Percentiles rank a stretch among this genome's conserved stretches.
phyloP scores from a whole-genome alignment of 2,329 filamentous ascomycete genomes.

The Xenosphaeropsis pyriputrescens region DNA sequence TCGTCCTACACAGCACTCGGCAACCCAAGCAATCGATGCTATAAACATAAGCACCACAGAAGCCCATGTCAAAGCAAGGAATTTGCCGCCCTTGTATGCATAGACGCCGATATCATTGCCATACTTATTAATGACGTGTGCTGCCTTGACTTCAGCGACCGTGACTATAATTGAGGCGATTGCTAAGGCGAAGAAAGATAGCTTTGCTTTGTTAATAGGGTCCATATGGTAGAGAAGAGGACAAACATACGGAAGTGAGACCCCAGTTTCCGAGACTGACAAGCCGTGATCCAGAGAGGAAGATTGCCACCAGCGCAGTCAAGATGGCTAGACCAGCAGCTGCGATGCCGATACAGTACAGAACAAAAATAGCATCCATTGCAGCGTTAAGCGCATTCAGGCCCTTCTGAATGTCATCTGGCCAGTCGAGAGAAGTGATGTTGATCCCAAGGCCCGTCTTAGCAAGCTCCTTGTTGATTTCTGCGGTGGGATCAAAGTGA shows the following conservation, averaged over 20 bases:
- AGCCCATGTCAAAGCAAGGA: constrained; percentile 44
- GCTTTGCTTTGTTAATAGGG: neutral
- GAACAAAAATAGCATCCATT: constrained; percentile 35
- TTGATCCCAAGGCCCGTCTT: constrained; percentile 24
- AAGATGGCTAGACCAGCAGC: constrained; percentile 34
- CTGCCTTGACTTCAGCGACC: constrained; percentile 39
- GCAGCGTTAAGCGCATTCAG: constrained; percentile 33
- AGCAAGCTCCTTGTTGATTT: constrained; percentile 31
- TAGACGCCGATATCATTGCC: constrained; percentile 16
- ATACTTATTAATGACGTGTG: constrained; percentile 27
- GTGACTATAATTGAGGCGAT: constrained; percentile 63
- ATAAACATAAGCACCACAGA: constrained; percentile 29
- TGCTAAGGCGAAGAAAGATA: constrained; percentile 40
- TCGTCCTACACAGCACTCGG: constrained; percentile 13
- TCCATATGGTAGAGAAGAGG: neutral
- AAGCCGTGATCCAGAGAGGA: constrained; percentile 24
- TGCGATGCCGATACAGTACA: constrained; percentile 42
- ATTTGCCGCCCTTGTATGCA: constrained; percentile 31
- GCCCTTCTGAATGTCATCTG: constrained; percentile 35
- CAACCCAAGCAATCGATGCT: constrained; percentile 14
- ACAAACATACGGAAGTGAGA: constrained; percentile 19
- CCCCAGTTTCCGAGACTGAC: constrained; percentile 33
- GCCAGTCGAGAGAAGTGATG: constrained; percentile 38
- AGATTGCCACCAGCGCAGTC: constrained; percentile 25
- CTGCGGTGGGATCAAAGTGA: constrained; percentile 36